phyloP scores from a whole-genome alignment of 352 stramenopile genomes.

The Phytophthora syringae region DNA sequence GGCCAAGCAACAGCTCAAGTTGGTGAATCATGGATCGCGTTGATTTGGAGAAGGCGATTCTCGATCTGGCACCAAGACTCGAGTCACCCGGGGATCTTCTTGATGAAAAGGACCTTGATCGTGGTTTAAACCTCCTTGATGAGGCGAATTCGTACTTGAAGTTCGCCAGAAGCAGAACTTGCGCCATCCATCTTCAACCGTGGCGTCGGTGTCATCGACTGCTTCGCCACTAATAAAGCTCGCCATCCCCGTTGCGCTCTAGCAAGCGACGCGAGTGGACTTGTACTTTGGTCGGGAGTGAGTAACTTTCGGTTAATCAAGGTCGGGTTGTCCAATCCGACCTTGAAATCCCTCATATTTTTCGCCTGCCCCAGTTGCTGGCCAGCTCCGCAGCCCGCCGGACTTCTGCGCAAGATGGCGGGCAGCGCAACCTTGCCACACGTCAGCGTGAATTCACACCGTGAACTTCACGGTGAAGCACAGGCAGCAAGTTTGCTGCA shows the following conservation, averaged over 20 bases:
- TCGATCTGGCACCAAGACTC: too few relatives aligned
- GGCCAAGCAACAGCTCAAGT: too few relatives aligned
- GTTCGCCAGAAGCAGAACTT: not conserved
- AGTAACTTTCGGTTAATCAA: constrained; percentile 21
- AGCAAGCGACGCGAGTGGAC: not conserved
- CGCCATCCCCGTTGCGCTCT: constrained; percentile 20
- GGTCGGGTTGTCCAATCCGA: constrained; percentile 28
- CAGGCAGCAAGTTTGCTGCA: too few relatives aligned
- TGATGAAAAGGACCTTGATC: too few relatives aligned
- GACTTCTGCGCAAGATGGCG: constrained; percentile 1
- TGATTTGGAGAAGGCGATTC: too few relatives aligned
- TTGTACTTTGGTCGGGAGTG: constrained; percentile 6
- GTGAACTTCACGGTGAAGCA: too few relatives aligned
- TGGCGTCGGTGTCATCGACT: not conserved
- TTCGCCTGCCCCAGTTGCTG: not conserved
- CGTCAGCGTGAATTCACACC: too few relatives aligned
- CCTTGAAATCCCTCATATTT: constrained; percentile 1
- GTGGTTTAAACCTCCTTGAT: constrained; percentile 3
- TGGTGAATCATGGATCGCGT: too few relatives aligned
- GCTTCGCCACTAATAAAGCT: too few relatives aligned
- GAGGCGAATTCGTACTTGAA: constrained; percentile 26
- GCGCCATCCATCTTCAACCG: constrained; percentile 13
- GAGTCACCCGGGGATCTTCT: too few relatives aligned
- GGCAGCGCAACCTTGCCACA: constrained; percentile 5
- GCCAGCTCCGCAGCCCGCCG: constrained; percentile 3